Evolutionary conservation across 225 moss, liverwort and hornwort genomes (phyloP), one percentile per base, ranked within the genome.

Genomic region (Pseudoscleropodium purum): DNA sequence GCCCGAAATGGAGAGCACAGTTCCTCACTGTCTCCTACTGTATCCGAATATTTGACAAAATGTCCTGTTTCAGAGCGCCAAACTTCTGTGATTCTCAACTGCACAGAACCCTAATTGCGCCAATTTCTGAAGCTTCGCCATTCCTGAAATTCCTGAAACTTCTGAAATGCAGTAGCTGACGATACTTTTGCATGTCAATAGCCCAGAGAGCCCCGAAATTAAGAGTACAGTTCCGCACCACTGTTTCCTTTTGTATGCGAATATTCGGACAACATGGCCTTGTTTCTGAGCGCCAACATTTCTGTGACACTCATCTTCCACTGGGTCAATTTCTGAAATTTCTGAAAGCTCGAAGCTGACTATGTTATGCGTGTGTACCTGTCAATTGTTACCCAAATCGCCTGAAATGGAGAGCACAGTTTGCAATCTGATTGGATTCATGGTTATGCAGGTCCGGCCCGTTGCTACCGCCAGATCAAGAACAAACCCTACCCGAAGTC

Each of bases 401-500:
- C 63, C 30, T 23, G 66, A 78, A 52, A 41, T 87, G 5, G 60
- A 74, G 43, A 73, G 17, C 25, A 57, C 6, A 23, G 15, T 66
- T 66, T 87, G 36, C 61, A 47, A 5, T 61, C 16, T 49, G 26
- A 85, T 41, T 9, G 65, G 76, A 34, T 63, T 61, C 54, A 36
- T 68, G 81, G 60, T 60, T 43, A 16, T 29, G 84, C 93, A 94
- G 94, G 94, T 72, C 94, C 94, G 62, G 94, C 94, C 18, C 88
- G 94, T 52, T 94, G 94, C 79, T 94, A 94, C 65, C 92, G 93
- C 49, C 94, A 94, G 90, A 94, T 94, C 52, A 94, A 94, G 87
- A 93, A 94, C 91, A 94, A 94, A 79, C 94, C 93, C 8, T 93
- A 94, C 76, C 94, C 94, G 67, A 95, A 95, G 89, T 95, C 93